Evolutionary conservation across 2,329 filamentous ascomycete genomes (phyloP).

Genomic region (Claviceps maximensis): DNA sequence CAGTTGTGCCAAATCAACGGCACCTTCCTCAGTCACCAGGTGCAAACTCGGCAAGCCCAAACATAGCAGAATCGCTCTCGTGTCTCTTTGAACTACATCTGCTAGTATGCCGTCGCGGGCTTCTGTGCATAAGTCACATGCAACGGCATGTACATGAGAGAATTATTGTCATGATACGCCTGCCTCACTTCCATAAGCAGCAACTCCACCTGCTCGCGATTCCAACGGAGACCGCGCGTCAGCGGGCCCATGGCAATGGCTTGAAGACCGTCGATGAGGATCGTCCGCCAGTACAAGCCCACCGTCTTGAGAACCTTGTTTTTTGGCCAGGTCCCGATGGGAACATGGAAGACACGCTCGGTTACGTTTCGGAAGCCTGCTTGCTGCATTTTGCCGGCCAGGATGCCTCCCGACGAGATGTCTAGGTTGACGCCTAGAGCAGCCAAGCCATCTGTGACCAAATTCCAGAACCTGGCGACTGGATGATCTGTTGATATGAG

Average conservation of each 20-base stretch:
- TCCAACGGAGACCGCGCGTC: slow-evolving; percentile 35
- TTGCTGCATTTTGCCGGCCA: slow-evolving; percentile 32
- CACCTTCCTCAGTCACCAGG: too few species aligned
- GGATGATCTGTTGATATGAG: slow-evolving; percentile 26
- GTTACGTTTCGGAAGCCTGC: slow-evolving; percentile 40
- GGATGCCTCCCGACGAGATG: slow-evolving; percentile 25
- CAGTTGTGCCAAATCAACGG: too few species aligned
- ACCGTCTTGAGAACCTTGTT: slow-evolving; percentile 38
- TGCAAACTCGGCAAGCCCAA: not conserved
- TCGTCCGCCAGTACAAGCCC: slow-evolving; percentile 37
- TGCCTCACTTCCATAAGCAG: slow-evolving; percentile 34
- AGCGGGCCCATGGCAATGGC: slow-evolving; percentile 39
- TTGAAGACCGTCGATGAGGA: slow-evolving; percentile 35
- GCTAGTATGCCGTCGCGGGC: slow-evolving; percentile 16
- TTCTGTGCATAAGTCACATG: slow-evolving; percentile 43
- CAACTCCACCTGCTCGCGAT: slow-evolving; percentile 32
- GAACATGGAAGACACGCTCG: slow-evolving; percentile 35
- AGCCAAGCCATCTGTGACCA: slow-evolving; percentile 30
- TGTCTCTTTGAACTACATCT: not conserved
- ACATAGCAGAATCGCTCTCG: not conserved
- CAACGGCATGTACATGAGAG: slow-evolving; percentile 41
- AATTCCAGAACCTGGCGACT: slow-evolving; percentile 32
- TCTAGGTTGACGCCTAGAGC: slow-evolving; percentile 34
- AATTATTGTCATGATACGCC: slow-evolving; percentile 31
- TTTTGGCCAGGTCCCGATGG: slow-evolving; percentile 41